Evolutionary conservation across 2,329 filamentous ascomycete species (phyloP), one percentile per base, ranked within the genome.

Genomic region (Pyrenophora tritici-repentis): DNA sequence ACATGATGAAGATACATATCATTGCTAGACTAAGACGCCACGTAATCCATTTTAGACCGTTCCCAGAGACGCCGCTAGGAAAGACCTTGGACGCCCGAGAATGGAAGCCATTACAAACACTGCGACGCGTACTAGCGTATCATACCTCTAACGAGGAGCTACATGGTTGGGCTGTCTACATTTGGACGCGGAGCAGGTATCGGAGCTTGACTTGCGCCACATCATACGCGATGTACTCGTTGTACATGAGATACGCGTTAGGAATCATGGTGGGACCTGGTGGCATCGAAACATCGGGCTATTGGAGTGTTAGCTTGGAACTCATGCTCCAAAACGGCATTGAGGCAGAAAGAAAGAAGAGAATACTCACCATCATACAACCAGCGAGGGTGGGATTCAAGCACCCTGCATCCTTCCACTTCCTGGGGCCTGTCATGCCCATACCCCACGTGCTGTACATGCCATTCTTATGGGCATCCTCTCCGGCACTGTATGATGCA

Each of bases 191-290:
- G 65, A 90, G 81, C 3, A 91, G 76, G 63, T 91, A 90, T 4
- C 87, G 81, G 4, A 90, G 77, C 36, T 85, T 84, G 29, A 91
- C 81, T 68, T 91, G 88, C 0, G 85, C 78, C 3, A 88, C 76
- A 58, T 90, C 81, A 63, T 91, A 91, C 43, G 79, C 80, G 55
- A 90, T 89, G 70, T 86, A 90, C 75, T 91, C 88, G 66, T 91
- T 90, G 75, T 90, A 90, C 42, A 75, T 69, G 17, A 91, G 76
- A 22, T 68, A 73, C 0, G 83, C 79, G 9, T 72, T 63, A 0
- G 56, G 26, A 0, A 83, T 68, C 0, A 77, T 72, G 0, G 83
- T 87, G 1, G 70, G 46, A 0, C 79, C 80, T 0, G 83, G 82
- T 6, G 58, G 66, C 2, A 75, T 67, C 2, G 55, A 52, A 7